A percentile compares a stretch with the other conserved stretches of the same genome.
phyloP scores from a whole-genome alignment of 805 yeast genomes.

The Candida patagonica region DNA sequence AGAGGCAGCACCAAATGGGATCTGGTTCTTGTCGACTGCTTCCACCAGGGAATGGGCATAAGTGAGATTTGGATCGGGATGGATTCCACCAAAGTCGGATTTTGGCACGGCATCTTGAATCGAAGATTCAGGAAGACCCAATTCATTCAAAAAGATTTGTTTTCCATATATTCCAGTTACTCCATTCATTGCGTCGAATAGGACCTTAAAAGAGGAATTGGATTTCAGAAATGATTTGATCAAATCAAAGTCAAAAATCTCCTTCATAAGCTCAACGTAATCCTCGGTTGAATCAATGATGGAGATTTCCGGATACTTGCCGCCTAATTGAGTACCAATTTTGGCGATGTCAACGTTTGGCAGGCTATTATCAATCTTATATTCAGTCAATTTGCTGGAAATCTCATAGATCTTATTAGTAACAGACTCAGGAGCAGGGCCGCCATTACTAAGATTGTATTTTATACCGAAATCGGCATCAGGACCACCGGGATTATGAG shows the following conservation, averaged over 20 bases:
- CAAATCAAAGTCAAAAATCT: slow-evolving; percentile 77
- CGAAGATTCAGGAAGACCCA: slow-evolving; percentile 61
- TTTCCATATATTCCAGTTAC: slow-evolving; percentile 95
- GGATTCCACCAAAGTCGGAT: slow-evolving; percentile 94
- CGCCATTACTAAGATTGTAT: slow-evolving; percentile 91
- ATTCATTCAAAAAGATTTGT: slow-evolving; percentile 73
- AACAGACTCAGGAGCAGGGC: slow-evolving; percentile 95
- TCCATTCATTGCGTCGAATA: slow-evolving; percentile 89
- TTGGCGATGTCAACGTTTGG: slow-evolving; percentile 55
- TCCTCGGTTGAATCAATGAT: slow-evolving; percentile 74
- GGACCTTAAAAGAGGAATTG: slow-evolving; percentile 52
- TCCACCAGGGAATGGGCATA: slow-evolving; percentile 84
- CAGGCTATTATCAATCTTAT: slow-evolving; percentile 49
- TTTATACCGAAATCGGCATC: slow-evolving; percentile 87
- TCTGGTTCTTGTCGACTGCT: slow-evolving; percentile 68
- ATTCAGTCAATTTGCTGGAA: slow-evolving; percentile 48
- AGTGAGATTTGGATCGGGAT: slow-evolving; percentile 96
- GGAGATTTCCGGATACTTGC: slow-evolving; percentile 55
- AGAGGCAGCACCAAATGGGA: slow-evolving; percentile 96
- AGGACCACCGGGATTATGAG: slow-evolving; percentile 98
- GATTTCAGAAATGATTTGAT: slow-evolving; percentile 59
- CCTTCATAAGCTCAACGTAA: slow-evolving; percentile 70
- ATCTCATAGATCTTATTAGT: slow-evolving; percentile 77
- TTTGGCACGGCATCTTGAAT: slow-evolving; percentile 73
- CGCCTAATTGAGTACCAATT: slow-evolving; percentile 48